Evolutionary conservation across 164 flowering plant genomes (phyloP).

Genomic region (Vitis rupestris): DNA sequence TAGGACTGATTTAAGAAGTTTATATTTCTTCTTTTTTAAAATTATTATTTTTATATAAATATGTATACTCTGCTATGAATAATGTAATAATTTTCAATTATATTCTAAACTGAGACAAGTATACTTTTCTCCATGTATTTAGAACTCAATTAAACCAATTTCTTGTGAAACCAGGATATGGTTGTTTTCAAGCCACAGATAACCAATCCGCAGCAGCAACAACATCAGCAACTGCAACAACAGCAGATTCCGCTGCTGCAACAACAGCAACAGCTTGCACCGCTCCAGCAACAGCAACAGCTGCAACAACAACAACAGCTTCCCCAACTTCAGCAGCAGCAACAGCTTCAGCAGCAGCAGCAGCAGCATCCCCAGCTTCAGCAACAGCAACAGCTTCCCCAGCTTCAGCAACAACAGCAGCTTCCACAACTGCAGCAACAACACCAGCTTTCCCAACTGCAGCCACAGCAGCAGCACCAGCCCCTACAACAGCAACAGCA

Average conservation of each 20-base stretch:
- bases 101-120: too few species aligned
- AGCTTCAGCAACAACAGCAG: constrained; percentile 21
- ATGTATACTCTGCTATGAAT: too few species aligned
- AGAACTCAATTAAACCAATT: not conserved
- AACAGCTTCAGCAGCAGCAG: constrained; percentile 14
- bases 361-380: constrained; percentile 32
- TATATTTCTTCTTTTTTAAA: too few species aligned
- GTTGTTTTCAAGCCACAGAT: constrained; percentile 94
- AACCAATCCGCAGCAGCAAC: constrained; percentile 49
- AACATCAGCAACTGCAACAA: constrained; percentile 16
- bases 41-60: too few species aligned
- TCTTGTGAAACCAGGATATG: constrained; percentile 64
- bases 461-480: constrained; percentile 27
- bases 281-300: constrained; percentile 17
- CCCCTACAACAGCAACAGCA: constrained; percentile 29
- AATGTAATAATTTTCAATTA: too few species aligned
- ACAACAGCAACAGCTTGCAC: constrained; percentile 27
- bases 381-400: constrained; percentile 20
- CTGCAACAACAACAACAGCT: constrained; percentile 9
- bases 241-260: constrained; percentile 19
- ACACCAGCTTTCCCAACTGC: constrained; percentile 23
- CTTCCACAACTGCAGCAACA: constrained; percentile 17
- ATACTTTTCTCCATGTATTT: too few species aligned
- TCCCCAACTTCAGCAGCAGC: constrained; percentile 15
- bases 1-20: too few species aligned